Base-by-base conservation (phyloP, 2,329 filamentous ascomycete species). In the Epicoccum nigrum region DNA sequence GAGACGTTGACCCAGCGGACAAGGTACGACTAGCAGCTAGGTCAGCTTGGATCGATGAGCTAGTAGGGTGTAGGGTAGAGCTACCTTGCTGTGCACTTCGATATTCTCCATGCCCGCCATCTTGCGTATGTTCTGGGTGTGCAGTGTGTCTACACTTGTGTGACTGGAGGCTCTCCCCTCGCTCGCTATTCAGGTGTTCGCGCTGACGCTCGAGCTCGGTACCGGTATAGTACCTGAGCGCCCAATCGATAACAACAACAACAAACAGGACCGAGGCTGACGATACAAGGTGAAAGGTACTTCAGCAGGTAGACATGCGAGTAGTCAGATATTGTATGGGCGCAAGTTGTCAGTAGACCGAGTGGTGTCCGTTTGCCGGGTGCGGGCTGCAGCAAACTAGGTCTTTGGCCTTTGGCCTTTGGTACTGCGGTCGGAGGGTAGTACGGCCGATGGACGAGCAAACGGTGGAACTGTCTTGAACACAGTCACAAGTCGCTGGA, bases 1-100 rank as follows among this genome's bases (percentile, higher is more conserved):
- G 92, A 87, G 63, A 97, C 93, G 71, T 91, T 88, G 63, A 97
- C 90, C 93, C 94, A 99, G 69, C 94, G 91, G 50, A 99, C 90
- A 64, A 99, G 92, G 77, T 99, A 99, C 59, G 92, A 96, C 94
- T 97, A 60, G 45, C 45, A 34, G 35, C 51, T 47, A 54, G 45
- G 16, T 45, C 31, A 50, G 44, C 23, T 33, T 32, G 20, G 31
- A 33, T 17, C 17, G 13, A 37, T 28, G 12, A 37, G 33, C 28
- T 38, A 39, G 32, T 17, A 41, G 27, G 17, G 45, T 80, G 32
- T 17, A 41, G 27, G 17, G 45, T 80, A 63, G 27, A 39, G 43
- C 11, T 83, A 94, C 93, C 86, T 95, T 96, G 85, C 92, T 96
- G 76, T 97, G 93, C 63, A 99, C 90, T 76, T 97, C 91, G 63